Percentiles rank a stretch among this genome's conserved stretches.
phyloP scores from a whole-genome alignment of 208 protist species.

The Vickermania ingenoplastis region DNA sequence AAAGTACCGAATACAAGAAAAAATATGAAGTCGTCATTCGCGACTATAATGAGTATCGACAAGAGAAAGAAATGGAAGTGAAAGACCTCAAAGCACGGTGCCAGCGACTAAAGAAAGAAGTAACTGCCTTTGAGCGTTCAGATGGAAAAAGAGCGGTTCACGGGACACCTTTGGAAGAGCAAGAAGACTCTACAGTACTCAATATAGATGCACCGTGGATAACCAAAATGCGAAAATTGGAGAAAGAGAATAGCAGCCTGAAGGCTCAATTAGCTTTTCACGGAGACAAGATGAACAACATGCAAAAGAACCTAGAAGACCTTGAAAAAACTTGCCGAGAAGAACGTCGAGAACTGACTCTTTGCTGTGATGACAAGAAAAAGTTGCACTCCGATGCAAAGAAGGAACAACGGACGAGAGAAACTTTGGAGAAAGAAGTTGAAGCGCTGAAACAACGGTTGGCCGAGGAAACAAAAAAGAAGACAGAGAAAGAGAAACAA shows the following conservation, averaged over 20 bases:
- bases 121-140: neutral
- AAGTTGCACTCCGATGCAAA: no score
- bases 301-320: neutral
- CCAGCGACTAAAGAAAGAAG: neutral
- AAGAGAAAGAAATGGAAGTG: neutral
- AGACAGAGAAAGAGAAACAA: neutral
- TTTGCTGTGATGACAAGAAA: no score
- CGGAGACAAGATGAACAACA: neutral
- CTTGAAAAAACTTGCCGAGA: no score
- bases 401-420: no score
- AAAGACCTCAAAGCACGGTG: neutral
- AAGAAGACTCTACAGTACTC: no score
- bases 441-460: neutral
- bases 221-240: neutral
- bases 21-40: neutral
- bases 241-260: neutral
- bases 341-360: no score
- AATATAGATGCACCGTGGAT: neutral
- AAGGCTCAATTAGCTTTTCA: neutral
- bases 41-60: neutral
- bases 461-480: neutral
- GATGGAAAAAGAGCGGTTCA: neutral
- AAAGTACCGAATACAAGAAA: neutral
- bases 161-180: no score
- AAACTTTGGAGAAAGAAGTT: neutral